phyloP scores from a whole-genome alignment of 116 monocot species.

The Zostera marina region DNA sequence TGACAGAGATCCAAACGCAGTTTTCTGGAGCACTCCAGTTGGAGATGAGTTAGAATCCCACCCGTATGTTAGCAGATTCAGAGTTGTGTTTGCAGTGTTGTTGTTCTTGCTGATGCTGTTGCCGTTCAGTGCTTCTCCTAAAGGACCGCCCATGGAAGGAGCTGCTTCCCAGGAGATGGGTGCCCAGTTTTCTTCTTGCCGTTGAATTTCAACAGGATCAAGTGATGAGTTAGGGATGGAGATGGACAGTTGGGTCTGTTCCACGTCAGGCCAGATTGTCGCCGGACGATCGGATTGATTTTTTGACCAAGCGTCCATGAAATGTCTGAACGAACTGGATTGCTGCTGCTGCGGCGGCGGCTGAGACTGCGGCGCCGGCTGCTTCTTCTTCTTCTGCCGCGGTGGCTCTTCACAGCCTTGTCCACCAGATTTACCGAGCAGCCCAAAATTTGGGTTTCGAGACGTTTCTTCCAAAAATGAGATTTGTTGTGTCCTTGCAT shows the following conservation, averaged over 20 bases:
- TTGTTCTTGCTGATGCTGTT: conserved; percentile 32
- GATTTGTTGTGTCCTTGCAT: no score
- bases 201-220: conserved; percentile 13
- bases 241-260: conserved; percentile 59
- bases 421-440: neutral
- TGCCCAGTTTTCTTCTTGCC: conserved; percentile 24
- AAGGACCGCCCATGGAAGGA: conserved; percentile 51
- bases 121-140: conserved; percentile 65
- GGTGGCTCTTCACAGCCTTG: neutral
- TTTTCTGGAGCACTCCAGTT: conserved; percentile 67
- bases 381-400: no score
- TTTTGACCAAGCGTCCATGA: conserved; percentile 56
- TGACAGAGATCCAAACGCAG: conserved; percentile 54
- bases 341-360: conserved; percentile 17
- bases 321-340: conserved; percentile 35
- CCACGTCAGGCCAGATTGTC: conserved; percentile 33
- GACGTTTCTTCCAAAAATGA: no score
- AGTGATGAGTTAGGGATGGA: conserved; percentile 27
- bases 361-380: conserved; percentile 17
- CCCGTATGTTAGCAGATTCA: conserved; percentile 44
- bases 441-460: no score
- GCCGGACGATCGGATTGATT: conserved; percentile 12
- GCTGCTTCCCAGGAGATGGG: conserved; percentile 33
- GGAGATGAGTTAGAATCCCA: conserved; percentile 56
- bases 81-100: conserved; percentile 19